Conservation (phyloP, 2,329 filamentous ascomycete species). For the Fusarium graminum region DNA sequence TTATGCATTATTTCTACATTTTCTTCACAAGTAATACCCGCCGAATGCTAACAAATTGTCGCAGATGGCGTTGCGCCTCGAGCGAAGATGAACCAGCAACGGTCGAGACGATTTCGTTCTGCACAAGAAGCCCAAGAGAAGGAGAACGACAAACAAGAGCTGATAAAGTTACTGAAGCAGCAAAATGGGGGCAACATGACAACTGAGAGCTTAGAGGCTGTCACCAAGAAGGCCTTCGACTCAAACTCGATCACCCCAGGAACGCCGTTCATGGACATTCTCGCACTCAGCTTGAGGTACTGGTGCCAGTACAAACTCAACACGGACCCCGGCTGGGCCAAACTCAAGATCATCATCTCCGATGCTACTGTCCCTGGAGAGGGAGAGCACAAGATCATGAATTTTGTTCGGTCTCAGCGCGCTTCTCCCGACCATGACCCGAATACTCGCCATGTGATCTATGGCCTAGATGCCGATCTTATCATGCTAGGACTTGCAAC, state of each 20-base stretch:
- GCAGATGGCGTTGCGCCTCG: constrained; percentile 94
- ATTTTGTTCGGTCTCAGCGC: constrained; percentile 94
- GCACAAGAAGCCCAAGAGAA: constrained; percentile 96
- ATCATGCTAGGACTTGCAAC: constrained; percentile 99
- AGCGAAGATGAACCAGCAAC: constrained; percentile 99
- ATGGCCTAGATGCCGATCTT: constrained; percentile 95
- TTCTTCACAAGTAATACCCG: background rate
- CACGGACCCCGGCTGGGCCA: constrained; percentile 95
- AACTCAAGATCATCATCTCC: constrained; percentile 97
- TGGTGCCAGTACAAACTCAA: constrained; percentile 99
- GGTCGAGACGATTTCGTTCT: constrained; percentile 92
- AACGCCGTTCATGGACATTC: constrained; percentile 98
- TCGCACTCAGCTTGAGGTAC: constrained; percentile 90
- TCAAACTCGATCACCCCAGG: constrained; percentile 89
- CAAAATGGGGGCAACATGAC: constrained; percentile 77
- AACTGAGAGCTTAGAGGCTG: constrained; percentile 70
- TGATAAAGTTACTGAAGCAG: constrained; percentile 84
- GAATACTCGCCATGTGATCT: constrained; percentile 97
- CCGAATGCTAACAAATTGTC: constrained; percentile 46
- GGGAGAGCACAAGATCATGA: constrained; percentile 99
- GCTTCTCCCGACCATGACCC: constrained; percentile 92
- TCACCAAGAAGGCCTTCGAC: constrained; percentile 92
- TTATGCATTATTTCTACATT: background rate
- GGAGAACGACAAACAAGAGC: constrained; percentile 88
- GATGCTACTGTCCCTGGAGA: constrained; percentile 98